These are phyloP conservation scores for Trypanosoma cruzi DNA, from an alignment of 208 protist genomes.

Conservation along the genomic window DNA sequence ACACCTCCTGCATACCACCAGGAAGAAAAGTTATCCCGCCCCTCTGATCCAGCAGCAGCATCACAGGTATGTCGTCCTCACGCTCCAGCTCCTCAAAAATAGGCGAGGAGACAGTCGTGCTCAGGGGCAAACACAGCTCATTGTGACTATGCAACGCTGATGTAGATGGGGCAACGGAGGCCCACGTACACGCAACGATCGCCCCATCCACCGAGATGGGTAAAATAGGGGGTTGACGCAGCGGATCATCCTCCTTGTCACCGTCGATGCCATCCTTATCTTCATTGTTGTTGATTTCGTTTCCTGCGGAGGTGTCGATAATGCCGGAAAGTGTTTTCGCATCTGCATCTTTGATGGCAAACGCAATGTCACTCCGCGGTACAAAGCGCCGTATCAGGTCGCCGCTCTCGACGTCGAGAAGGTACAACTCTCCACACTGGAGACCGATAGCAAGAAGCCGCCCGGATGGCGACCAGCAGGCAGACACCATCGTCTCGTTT, in stretches of 20 bases:
- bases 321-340: background rate
- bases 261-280: slow-evolving; percentile 2
- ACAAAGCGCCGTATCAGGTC: slow-evolving; percentile 60
- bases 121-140: slow-evolving; percentile 31
- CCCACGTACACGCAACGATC: slow-evolving; percentile 29
- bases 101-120: slow-evolving; percentile 24
- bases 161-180: slow-evolving; percentile 4
- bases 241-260: slow-evolving; percentile 18
- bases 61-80: slow-evolving; percentile 29
- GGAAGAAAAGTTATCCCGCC: slow-evolving; percentile 55
- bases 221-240: slow-evolving; percentile 21
- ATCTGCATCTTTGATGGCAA: background rate
- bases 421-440: slow-evolving; percentile 40
- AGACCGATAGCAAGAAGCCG: slow-evolving; percentile 67
- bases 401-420: slow-evolving; percentile 76
- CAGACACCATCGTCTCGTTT: slow-evolving; percentile 25
- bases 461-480: slow-evolving; percentile 74
- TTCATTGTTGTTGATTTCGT: background rate
- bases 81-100: slow-evolving; percentile 36
- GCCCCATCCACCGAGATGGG: slow-evolving; percentile 26
- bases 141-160: slow-evolving; percentile 2
- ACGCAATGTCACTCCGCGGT: slow-evolving; percentile 16
- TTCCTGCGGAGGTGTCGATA: background rate
- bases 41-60: slow-evolving; percentile 50
- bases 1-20: slow-evolving; percentile 68